Percentiles rank a stretch among this genome's conserved stretches.
Evolutionary conservation across 1,284 basidiomycete species (phyloP).

Genomic region (Irpex sp.): DNA sequence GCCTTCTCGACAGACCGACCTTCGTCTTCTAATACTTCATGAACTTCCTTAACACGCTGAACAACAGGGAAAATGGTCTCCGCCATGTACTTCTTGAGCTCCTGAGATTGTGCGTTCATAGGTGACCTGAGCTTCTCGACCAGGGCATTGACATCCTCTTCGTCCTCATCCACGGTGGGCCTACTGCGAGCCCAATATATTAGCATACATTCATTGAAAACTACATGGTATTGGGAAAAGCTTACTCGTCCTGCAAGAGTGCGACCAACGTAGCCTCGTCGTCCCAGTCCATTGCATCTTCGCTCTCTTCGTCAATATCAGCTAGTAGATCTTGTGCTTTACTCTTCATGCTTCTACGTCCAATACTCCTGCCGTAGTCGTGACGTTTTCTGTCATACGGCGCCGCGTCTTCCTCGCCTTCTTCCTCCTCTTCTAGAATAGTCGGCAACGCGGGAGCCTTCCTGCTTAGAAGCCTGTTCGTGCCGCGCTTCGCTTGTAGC

Average conservation of each 20-base stretch:
- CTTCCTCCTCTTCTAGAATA: constrained; percentile 14
- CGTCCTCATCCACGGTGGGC: constrained; percentile 15
- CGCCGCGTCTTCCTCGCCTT: constrained; percentile 18
- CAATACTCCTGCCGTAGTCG: neutral
- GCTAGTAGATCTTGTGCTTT: constrained; percentile 1
- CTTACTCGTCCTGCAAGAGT: constrained; percentile 44
- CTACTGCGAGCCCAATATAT: neutral
- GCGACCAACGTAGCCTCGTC: constrained; percentile 54
- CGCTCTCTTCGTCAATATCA: constrained; percentile 26
- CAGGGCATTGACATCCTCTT: constrained; percentile 37
- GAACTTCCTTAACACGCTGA: constrained; percentile 43
- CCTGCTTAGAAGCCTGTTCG: neutral
- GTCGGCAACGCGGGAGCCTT: constrained; percentile 5
- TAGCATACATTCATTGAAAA: neutral
- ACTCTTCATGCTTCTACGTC: neutral
- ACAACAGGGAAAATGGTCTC: constrained; percentile 49
- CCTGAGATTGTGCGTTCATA: constrained; percentile 39
- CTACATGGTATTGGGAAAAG: neutral
- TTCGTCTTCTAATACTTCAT: constrained; percentile 40
- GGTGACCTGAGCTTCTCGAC: constrained; percentile 45
- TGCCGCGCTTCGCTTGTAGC: neutral
- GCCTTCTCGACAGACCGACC: constrained; percentile 13
- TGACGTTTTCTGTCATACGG: constrained; percentile 11
- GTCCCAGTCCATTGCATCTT: constrained; percentile 45
- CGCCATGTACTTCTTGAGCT: constrained; percentile 46